phyloP scores from a whole-genome alignment of 78 protist species.

The Dictyostelium discoideum region DNA sequence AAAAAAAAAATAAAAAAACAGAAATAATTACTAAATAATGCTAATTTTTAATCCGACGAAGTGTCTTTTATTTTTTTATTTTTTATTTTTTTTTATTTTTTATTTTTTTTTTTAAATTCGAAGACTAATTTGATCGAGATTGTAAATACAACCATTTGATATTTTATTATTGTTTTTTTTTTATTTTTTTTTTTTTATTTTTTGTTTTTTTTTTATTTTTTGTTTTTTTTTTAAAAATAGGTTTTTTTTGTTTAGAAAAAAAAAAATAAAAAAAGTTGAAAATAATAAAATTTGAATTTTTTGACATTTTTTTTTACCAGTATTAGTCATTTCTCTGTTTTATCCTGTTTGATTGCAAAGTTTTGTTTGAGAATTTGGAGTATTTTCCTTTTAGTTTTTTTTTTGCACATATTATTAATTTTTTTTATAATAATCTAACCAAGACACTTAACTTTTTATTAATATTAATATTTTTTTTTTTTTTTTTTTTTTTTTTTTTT shows the following conservation, averaged over 20 bases:
- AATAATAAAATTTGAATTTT: neutral
- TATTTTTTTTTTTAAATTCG: too few species aligned
- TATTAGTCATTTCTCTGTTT: neutral
- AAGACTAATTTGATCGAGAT: neutral
- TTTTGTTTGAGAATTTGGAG: neutral
- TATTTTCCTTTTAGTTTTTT: neutral
- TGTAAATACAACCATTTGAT: neutral
- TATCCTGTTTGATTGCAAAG: neutral
- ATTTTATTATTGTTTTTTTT: neutral
- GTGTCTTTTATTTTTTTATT: too few species aligned
- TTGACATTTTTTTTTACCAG: neutral
- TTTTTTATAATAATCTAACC: neutral
- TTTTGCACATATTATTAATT: neutral
- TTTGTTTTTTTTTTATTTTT: neutral
- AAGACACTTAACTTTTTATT: neutral
- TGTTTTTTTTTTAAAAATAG: neutral
- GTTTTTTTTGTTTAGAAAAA: neutral
- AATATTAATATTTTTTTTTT: neutral
- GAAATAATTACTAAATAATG: neutral
- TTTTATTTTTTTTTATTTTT: too few species aligned
- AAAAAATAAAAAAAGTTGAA: neutral
- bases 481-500: neutral
- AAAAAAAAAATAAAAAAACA: neutral
- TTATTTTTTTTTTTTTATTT: neutral
- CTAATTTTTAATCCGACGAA: too few species aligned